phyloP scores from a whole-genome alignment of 2,329 filamentous ascomycete species.

The Neonectria neomacrospora region DNA sequence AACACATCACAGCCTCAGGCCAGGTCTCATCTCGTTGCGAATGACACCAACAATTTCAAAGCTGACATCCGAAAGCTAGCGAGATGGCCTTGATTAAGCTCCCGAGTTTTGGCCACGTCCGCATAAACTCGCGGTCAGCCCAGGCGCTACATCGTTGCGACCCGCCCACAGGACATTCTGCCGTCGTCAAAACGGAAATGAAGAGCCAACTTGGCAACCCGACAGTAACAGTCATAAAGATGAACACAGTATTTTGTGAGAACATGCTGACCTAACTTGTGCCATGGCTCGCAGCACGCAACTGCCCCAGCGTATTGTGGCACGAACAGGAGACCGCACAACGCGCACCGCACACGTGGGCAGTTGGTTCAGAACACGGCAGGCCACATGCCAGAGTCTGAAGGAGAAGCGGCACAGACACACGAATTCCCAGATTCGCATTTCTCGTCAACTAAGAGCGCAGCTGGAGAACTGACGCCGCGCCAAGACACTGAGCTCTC shows the following conservation, averaged over 20 bases:
- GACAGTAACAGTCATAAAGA: neutral
- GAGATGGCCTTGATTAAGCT: neutral
- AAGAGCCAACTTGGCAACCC: neutral
- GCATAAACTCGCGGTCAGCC: neutral
- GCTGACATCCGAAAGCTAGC: neutral
- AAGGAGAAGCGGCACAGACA: neutral
- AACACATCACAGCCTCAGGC: slow-evolving; percentile 4
- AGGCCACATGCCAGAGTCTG: neutral
- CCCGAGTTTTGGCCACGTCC: neutral
- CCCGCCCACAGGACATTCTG: neutral
- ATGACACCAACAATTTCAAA: neutral
- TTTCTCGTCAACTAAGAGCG: neutral
- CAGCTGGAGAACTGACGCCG: neutral
- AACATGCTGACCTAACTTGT: neutral
- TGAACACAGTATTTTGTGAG: neutral
- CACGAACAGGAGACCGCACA: neutral
- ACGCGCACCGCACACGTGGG: neutral
- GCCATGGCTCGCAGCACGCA: neutral
- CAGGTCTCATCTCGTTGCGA: neutral
- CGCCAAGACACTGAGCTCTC: neutral
- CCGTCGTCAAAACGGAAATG: neutral
- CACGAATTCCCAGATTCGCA: slow-evolving; percentile 14
- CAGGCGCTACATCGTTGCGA: neutral
- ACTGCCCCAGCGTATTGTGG: neutral
- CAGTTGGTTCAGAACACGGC: neutral